Evolutionary conservation across 345 rosid genomes (phyloP).

Genomic region (Eucalyptus globulus): DNA sequence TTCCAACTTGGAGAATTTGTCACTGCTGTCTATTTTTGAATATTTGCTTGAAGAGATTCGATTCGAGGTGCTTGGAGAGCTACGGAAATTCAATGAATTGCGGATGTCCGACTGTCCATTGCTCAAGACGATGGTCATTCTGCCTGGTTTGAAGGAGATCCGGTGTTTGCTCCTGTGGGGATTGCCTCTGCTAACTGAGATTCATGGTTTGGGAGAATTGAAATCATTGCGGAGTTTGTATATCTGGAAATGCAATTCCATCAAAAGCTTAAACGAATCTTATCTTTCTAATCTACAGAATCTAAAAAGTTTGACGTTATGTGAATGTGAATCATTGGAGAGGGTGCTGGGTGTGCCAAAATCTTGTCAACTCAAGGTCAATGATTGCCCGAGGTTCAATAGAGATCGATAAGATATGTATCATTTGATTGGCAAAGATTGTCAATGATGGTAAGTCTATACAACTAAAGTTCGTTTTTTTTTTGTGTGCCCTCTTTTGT

Average conservation of each 20-base stretch:
- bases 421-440: background rate
- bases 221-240: fast-evolving
- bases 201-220: background rate
- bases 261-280: background rate
- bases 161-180: fast-evolving
- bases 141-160: background rate
- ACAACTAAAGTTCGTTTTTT: too few species aligned
- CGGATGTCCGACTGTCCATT: fast-evolving
- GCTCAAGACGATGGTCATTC: background rate
- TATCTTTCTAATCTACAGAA: background rate
- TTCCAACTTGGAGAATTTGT: background rate
- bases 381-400: background rate
- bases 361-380: fast-evolving
- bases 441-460: background rate
- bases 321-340: fast-evolving
- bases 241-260: fast-evolving
- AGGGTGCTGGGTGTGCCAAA: background rate
- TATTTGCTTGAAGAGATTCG: background rate
- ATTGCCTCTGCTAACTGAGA: background rate
- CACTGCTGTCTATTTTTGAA: fast-evolving
- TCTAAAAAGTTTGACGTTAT: fast-evolving
- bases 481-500: too few species aligned
- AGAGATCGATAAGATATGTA: background rate
- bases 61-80: background rate
- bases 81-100: background rate